Percentiles rank a stretch among this genome's conserved stretches.
These are phyloP conservation scores for Saitozyma podzolica DNA, from an alignment of 768 basidiomycete species.

Conservation along the genomic window DNA sequence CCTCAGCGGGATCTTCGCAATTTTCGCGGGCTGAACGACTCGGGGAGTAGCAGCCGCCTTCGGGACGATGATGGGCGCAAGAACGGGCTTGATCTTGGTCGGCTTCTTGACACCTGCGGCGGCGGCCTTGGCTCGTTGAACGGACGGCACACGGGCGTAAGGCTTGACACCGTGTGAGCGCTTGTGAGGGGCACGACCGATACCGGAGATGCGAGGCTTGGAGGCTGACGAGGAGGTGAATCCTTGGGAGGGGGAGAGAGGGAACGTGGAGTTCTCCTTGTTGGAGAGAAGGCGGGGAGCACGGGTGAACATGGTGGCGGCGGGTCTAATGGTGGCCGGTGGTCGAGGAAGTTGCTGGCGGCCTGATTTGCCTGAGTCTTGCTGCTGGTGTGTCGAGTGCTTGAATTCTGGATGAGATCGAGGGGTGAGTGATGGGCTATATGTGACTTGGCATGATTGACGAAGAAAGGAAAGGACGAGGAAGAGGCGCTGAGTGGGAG, in stretches of 20 bases:
- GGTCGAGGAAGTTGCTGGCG: no score
- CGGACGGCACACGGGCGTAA: conserved; percentile 8
- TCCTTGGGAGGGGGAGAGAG: conserved; percentile 1
- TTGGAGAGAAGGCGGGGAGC: conserved; percentile 14
- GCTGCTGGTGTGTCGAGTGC: no score
- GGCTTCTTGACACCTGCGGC: conserved; percentile 2
- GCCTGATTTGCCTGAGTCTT: no score
- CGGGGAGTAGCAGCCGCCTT: neutral
- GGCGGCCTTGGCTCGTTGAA: conserved; percentile 6
- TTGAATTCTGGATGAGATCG: no score
- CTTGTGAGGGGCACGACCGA: conserved; percentile 14
- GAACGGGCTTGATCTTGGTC: neutral
- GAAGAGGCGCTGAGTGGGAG: no score
- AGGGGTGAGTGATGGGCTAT: no score
- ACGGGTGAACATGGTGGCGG: conserved; percentile 7
- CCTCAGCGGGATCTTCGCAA: conserved; percentile 11
- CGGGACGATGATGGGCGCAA: conserved; percentile 4
- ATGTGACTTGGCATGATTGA: no score
- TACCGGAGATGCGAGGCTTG: conserved; percentile 15
- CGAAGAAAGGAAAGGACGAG: no score
- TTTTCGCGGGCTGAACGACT: neutral
- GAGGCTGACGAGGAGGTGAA: neutral
- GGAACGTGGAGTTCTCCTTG: conserved; percentile 15
- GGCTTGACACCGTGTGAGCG: conserved; percentile 14
- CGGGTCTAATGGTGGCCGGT: no score